Base-by-base conservation (phyloP, 2,329 filamentous ascomycete species). In the Aphanoascus verrucosus region DNA sequence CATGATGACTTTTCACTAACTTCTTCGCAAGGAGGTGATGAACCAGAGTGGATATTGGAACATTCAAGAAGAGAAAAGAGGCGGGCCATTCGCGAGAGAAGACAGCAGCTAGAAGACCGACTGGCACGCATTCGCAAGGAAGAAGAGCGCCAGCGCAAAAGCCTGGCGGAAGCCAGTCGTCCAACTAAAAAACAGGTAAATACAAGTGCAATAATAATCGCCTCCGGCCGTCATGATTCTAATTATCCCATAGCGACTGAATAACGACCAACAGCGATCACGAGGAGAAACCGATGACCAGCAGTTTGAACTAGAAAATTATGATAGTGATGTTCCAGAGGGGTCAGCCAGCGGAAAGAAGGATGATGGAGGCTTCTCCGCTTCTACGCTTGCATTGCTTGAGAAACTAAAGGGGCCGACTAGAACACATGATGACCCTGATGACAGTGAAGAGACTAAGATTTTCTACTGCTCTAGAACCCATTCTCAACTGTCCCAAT, bases 381-480 rank as follows among this genome's bases (percentile, higher is more conserved):
- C 81, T 49, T 85, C 89, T 61, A 94, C 88, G 2, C 77, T 83
- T 49, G 82, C 82, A 28, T 69, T 93, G 45, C 79, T 96, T 69
- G 78, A 85, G 53, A 83, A 80, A 59, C 77, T 84, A 32, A 79
- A 78, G 62, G 82, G 59, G 67, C 62, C 63, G 12, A 54, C 61
- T 19, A 49, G 54, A 52, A 65, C 63, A 15, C 61, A 66, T 14
- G 70, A 74, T 6, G 72, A 78, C 7, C 71, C 75, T 5, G 68
- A 74, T 37, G 67, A 77, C 6, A 74, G 80, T 11, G 81, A 88
- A 52, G 82, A 85, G 58, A 74, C 85, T 49, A 94, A 91, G 75
- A 86, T 96, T 49, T 94, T 87, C 68, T 95, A 91, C 70, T 93
- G 89, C 53, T 96, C 90, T 6, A 80, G 90, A 64, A 96, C 90